Base-by-base conservation (phyloP, 2,329 filamentous ascomycete genomes). In the Aspergillus neotritici region DNA sequence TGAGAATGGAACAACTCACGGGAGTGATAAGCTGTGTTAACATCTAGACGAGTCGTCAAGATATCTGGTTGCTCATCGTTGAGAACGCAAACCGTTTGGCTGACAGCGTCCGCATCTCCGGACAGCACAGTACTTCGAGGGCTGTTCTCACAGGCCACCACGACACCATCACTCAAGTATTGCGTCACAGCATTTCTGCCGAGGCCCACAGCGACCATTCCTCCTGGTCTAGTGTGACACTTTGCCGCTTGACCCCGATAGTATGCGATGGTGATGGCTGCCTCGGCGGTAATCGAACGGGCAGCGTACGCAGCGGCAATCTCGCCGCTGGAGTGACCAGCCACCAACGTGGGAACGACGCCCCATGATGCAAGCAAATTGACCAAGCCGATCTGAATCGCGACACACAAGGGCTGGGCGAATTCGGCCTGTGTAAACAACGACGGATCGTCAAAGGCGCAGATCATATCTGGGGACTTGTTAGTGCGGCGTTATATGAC, bases 221-320 rank as follows among this genome's bases (percentile, higher is more conserved):
- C 57, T 1, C 60, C 60, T 9, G 57, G 60, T 1, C 58, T 44
- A 0, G 59, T 61, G 21, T 54, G 52, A 16, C 54, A 63, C n/a
- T 39, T 51, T 2, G 59, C 55, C 8, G 54, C 48, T 35, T 51
- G 46, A 12, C 61, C 63, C 11, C 62, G 53, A 9, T 45, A 55
- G 37, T 63, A 65, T 9, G 60, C 60, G 14, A 53, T 49, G 15
- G n/a, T 9, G 13, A 40, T 32, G n/a, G 39, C 39, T 51, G 2
- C 73, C 66, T 1, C 37, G 11, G 28, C 21, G 1, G 31, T 29
- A 11, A 34, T 13, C 12, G 17, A 35, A 11, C 5, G 25, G 25
- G 70, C 68, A 5, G 70, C 70, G 44, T 75, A 76, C 6, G 71
- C 69, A 0, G 71, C 71, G 0, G 67, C 69, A 28, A 74, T 61